These are phyloP conservation scores for Phytophthora uliginosa DNA, from an alignment of 352 stramenopile genomes.

Conservation along the genomic window DNA sequence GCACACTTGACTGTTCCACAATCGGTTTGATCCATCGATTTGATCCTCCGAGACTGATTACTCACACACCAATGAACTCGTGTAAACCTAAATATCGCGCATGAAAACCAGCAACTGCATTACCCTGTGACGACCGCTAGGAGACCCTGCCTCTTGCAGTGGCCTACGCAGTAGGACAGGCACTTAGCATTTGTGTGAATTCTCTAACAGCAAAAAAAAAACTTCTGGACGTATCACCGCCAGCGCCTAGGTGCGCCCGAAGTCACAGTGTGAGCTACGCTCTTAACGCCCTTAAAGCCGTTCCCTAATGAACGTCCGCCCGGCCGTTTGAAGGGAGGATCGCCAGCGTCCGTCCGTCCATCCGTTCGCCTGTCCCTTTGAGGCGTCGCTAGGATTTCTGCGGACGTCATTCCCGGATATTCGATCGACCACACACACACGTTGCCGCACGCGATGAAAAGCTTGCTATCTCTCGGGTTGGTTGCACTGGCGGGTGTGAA, in stretches of 20 bases:
- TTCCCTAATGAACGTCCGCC: not conserved
- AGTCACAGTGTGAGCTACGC: not conserved
- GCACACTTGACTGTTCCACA: not conserved
- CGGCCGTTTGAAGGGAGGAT: not conserved
- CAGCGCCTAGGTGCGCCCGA: not conserved
- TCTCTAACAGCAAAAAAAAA: not conserved
- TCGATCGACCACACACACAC: not conserved
- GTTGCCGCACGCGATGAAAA: slow-evolving; percentile 12
- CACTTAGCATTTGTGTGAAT: not conserved
- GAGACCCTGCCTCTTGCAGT: not conserved
- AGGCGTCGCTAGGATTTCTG: not conserved
- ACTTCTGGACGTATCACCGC: slow-evolving; percentile 15
- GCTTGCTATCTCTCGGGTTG: slow-evolving; percentile 7
- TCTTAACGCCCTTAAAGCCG: not conserved
- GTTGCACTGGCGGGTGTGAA: slow-evolving; percentile 10
- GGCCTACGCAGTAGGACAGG: not conserved
- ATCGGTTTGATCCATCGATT: no score
- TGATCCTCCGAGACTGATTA: no score
- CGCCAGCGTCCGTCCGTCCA: slow-evolving; percentile 1
- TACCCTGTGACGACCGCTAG: not conserved
- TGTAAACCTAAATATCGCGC: no score
- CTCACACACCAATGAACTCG: no score
- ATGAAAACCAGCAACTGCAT: no score
- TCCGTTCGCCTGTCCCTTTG: slow-evolving; percentile 1
- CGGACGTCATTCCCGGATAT: slow-evolving; percentile 20